Conservation (phyloP, 1,284 basidiomycete species). For the Cryptococcus floricola region DNA sequence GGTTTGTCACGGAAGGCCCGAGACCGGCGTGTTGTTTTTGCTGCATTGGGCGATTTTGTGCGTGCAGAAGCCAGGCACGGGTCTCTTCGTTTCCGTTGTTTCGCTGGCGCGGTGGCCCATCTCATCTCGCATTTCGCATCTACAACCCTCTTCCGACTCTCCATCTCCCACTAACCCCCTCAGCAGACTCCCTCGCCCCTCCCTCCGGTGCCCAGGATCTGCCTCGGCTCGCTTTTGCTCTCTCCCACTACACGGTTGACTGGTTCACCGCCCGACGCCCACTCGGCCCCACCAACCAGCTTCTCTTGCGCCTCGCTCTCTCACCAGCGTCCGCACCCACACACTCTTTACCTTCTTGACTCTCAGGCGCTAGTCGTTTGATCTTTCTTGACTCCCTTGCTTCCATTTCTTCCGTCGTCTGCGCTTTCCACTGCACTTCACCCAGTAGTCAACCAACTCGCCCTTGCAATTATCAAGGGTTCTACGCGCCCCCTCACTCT, state of each 20-base stretch:
- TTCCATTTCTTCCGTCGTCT: neutral
- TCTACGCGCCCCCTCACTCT: neutral
- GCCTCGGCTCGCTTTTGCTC: neutral
- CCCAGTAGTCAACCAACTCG: neutral
- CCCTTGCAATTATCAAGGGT: neutral
- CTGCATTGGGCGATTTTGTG: no score
- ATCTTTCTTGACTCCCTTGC: neutral
- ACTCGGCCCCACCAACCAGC: neutral
- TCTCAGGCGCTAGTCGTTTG: neutral
- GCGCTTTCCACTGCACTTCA: neutral
- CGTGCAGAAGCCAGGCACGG: no score
- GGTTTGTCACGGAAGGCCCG: no score
- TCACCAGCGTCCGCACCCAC: neutral
- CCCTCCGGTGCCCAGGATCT: neutral
- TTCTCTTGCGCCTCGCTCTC: neutral
- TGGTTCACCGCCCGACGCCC: constrained; percentile 2
- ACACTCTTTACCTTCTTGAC: neutral
- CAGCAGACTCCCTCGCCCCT: neutral
- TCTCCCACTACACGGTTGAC: neutral
- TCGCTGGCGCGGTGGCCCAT: no score
- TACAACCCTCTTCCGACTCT: no score
- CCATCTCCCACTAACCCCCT: no score
- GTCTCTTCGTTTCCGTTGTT: no score
- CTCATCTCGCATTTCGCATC: no score
- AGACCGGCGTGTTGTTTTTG: no score